Evolutionary conservation across 768 basidiomycete genomes (phyloP).

Genomic region (Guyanaporus albipodus): DNA sequence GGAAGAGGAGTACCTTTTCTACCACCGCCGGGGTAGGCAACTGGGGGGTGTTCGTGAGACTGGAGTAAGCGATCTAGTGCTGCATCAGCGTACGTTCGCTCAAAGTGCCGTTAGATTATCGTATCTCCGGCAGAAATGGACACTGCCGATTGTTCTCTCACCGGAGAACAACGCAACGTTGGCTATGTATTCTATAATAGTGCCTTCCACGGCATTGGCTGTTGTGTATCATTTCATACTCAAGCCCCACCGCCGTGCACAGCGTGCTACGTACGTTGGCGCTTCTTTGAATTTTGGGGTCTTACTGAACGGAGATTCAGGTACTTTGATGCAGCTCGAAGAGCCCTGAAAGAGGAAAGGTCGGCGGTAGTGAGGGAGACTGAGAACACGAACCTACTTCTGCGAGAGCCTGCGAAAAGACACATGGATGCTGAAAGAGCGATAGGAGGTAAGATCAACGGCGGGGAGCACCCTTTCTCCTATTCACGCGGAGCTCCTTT

Average conservation of each 20-base stretch:
- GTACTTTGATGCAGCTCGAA: slow-evolving; percentile 62
- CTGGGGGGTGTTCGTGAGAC: slow-evolving; percentile 46
- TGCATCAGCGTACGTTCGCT: slow-evolving; percentile 14
- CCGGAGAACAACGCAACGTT: slow-evolving; percentile 43
- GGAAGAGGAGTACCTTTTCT: slow-evolving; percentile 40
- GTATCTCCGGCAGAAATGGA: slow-evolving; percentile 55
- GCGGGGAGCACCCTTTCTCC: slow-evolving; percentile 1
- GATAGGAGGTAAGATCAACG: slow-evolving; percentile 52
- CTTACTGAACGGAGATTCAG: slow-evolving; percentile 37
- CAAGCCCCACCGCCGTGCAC: slow-evolving; percentile 49
- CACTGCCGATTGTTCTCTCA: slow-evolving; percentile 56
- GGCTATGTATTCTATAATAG: slow-evolving; percentile 47
- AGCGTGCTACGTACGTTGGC: slow-evolving; percentile 47
- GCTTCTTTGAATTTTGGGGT: slow-evolving; percentile 9
- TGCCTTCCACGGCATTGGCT: slow-evolving; percentile 52
- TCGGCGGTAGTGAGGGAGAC: slow-evolving; percentile 59
- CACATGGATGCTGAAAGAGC: slow-evolving; percentile 60
- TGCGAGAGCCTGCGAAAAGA: slow-evolving; percentile 64
- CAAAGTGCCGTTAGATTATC: slow-evolving; percentile 37
- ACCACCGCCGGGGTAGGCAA: slow-evolving; percentile 42
- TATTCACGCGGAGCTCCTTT: slow-evolving; percentile 16
- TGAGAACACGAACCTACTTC: slow-evolving; percentile 55
- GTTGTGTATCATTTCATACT: slow-evolving; percentile 56
- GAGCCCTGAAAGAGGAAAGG: slow-evolving; percentile 60
- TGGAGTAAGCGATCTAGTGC: slow-evolving; percentile 43